Evolutionary conservation across 805 yeast genomes (phyloP).

Genomic region (Cephaloascus albidus): DNA sequence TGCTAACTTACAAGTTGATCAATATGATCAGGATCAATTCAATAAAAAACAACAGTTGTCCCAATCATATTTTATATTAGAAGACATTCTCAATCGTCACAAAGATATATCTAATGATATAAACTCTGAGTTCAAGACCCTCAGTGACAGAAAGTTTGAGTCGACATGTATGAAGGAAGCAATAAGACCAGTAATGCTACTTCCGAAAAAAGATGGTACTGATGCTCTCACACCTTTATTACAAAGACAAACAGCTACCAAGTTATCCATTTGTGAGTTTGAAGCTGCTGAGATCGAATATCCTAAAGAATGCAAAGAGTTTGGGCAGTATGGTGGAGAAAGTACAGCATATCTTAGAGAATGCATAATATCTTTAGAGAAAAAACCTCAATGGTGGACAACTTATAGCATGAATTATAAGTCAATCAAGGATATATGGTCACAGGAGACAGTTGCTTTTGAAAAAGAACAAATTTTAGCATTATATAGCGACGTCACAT

Average conservation of each 20-base stretch:
- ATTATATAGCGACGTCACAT: constrained; percentile 38
- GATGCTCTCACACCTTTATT: constrained; percentile 22
- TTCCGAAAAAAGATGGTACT: constrained; percentile 29
- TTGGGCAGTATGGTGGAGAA: constrained; percentile 2
- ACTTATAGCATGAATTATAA: constrained; percentile 60
- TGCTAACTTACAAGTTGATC: too few relatives aligned
- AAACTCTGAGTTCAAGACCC: constrained; percentile 1
- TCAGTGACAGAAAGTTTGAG: constrained; percentile 5
- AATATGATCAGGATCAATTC: too few relatives aligned
- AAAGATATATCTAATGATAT: constrained; percentile 5
- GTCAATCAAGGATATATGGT: constrained; percentile 42
- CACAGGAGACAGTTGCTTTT: constrained; percentile 39
- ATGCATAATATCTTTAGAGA: constrained; percentile 33
- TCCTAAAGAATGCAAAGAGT: constrained; percentile 16
- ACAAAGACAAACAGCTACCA: constrained; percentile 31
- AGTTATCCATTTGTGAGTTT: constrained; percentile 47
- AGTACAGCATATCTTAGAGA: constrained; percentile 9
- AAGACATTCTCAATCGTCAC: constrained; percentile 8
- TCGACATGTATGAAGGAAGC: constrained; percentile 30
- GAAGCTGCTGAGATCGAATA: constrained; percentile 30
- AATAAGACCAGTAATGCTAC: constrained; percentile 23
- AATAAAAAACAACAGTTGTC: too few relatives aligned
- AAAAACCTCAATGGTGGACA: constrained; percentile 60
- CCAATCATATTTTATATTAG: too few relatives aligned
- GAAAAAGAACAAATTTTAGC: constrained; percentile 41